Evolutionary conservation across 257 asterid species (phyloP), one percentile per base, ranked within the genome.

Genomic region (Nicotiana noctiflora): DNA sequence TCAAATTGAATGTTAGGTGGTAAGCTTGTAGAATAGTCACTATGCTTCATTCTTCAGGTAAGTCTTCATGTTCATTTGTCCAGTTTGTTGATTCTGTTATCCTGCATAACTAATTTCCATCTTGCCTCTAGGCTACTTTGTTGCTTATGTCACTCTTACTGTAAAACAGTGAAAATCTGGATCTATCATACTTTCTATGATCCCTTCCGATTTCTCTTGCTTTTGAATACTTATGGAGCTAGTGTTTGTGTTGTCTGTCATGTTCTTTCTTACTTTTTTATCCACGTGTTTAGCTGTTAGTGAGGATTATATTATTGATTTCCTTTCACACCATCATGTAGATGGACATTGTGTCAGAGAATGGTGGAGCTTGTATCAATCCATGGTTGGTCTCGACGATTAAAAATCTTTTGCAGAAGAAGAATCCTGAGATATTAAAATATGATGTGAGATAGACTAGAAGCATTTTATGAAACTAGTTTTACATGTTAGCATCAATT

Each of bases 381-480:
- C 99, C 99, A 56, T 95, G 99, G 99, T 83, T 93, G 85, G 81
- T 90, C 64, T 84, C 91, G 46, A 85, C 81, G 40, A 81, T 77
- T 46, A 85, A 88, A 80, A 79, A 75, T 76, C 80, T 81, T 34
- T 79, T 88, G 68, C 84, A 67, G 86, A 82, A 77, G 82, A 63
- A 84, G 88, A 83, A 85, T 46, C 52, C 85, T 21, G 85, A 80
- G 44, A 80, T 88, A 27, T n/a, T 82, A 81, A 85, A 83, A 80
- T 88, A 86, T 75, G 88, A 85, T 29, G 91, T 86, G 79, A 83
- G 85, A 37, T 29, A 46, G 11, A 25, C 63, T n/a, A 72, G 76
- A 83, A 77, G n/a, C 49, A 46, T 63, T 40, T 44, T 17, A 46
- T 64, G 62, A 8, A 8, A 46, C 4, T 49, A 23, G 40, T 74